A percentile compares a stretch with the other conserved stretches of the same genome.
These are phyloP conservation scores for Cucurbita pepo DNA, from an alignment of 306 rosid genomes.

Conservation along the genomic window DNA sequence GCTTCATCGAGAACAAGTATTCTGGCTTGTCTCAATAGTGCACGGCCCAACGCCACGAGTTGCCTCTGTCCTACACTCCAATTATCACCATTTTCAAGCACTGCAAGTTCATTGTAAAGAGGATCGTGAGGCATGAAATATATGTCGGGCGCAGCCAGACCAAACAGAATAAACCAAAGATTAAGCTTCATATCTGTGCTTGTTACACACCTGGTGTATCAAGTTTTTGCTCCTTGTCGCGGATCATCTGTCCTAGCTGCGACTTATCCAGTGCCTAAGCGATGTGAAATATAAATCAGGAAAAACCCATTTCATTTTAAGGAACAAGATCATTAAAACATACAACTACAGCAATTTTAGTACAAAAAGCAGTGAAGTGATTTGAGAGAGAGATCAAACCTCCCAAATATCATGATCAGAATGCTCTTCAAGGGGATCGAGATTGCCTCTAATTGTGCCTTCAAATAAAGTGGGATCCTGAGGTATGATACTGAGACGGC, in stretches of 20 bases:
- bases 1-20: conserved; percentile 97
- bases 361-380: not conserved
- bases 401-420: conserved; percentile 25
- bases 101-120: conserved; percentile 20
- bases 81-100: conserved; percentile 97
- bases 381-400: not conserved
- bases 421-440: conserved; percentile 82
- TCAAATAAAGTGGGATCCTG: conserved; percentile 95
- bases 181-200: not conserved
- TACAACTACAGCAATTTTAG: not conserved
- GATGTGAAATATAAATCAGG: conserved; percentile 5
- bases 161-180: not conserved
- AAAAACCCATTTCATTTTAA: not conserved
- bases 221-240: conserved; percentile 51
- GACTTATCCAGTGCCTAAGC: conserved; percentile 75
- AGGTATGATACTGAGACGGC: conserved; percentile 81
- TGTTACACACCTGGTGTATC: conserved; percentile 53
- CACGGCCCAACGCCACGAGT: conserved; percentile 88
- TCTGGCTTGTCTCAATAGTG: conserved; percentile 79
- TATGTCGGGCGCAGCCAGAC: not conserved
- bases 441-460: conserved; percentile 79
- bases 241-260: conserved; percentile 67
- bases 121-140: not conserved
- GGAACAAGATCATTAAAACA: not conserved
- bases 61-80: conserved; percentile 99